Evolutionary conservation across 352 stramenopile species (phyloP).

Genomic region (Saprolegnia parasitica): DNA sequence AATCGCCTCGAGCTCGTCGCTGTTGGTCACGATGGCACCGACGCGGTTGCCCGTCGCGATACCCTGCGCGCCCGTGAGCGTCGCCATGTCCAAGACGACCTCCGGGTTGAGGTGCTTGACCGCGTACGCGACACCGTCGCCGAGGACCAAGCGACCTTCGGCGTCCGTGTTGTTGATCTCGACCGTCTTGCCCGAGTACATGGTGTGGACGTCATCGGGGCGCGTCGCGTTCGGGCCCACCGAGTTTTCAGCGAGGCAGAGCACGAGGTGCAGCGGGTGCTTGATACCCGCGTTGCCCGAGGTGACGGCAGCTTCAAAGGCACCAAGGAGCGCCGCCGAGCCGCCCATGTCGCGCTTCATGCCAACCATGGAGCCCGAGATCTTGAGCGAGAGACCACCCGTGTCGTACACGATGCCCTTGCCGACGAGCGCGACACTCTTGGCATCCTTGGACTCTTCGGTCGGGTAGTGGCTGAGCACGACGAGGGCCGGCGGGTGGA

Average conservation of each 20-base stretch:
- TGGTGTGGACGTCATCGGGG: slow-evolving; percentile 91
- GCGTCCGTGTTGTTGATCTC: slow-evolving; percentile 98
- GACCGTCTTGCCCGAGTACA: slow-evolving; percentile 94
- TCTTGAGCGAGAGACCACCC: slow-evolving; percentile 93
- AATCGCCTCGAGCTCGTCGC: slow-evolving; percentile 78
- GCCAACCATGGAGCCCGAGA: slow-evolving; percentile 74
- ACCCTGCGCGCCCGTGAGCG: slow-evolving; percentile 92
- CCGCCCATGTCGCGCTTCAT: slow-evolving; percentile 96
- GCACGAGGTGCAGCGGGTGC: slow-evolving; percentile 77
- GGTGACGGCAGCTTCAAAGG: slow-evolving; percentile 79
- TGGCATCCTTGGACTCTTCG: slow-evolving; percentile 31
- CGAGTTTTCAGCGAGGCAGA: slow-evolving; percentile 94
- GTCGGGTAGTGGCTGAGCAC: slow-evolving; percentile 81
- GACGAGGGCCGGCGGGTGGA: slow-evolving; percentile 85
- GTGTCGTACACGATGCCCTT: slow-evolving; percentile 98
- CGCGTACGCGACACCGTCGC: slow-evolving; percentile 90
- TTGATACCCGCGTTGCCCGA: slow-evolving; percentile 86
- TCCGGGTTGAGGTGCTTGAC: slow-evolving; percentile 86
- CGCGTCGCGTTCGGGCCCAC: slow-evolving; percentile 84
- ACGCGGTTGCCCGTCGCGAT: slow-evolving; percentile 90
- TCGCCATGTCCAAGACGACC: slow-evolving; percentile 95
- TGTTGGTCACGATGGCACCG: slow-evolving; percentile 89
- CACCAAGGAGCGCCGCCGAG: slow-evolving; percentile 49
- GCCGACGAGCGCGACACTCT: slow-evolving; percentile 82
- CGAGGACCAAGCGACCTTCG: slow-evolving; percentile 92